phyloP scores from a whole-genome alignment of 2,329 filamentous ascomycete species.

The Neurospora sp. region DNA sequence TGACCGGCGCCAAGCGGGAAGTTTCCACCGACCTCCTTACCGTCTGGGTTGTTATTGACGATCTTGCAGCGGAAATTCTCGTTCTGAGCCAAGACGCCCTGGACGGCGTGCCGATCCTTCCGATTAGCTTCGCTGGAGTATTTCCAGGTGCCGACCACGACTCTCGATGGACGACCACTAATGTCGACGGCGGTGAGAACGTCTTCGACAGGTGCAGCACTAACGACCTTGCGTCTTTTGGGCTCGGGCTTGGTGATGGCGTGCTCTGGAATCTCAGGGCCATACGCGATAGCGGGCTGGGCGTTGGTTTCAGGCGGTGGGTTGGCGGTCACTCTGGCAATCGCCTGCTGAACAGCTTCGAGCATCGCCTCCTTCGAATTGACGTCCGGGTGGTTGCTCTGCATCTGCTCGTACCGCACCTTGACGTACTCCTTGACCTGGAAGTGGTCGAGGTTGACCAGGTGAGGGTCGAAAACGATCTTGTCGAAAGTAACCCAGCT shows the following conservation, averaged over 20 bases:
- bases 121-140: constrained; percentile 37
- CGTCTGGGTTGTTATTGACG: constrained; percentile 49
- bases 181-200: constrained; percentile 24
- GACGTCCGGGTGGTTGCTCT: constrained; percentile 19
- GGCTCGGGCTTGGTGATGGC: constrained; percentile 26
- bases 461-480: constrained; percentile 47
- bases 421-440: constrained; percentile 55
- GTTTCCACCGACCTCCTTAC: constrained; percentile 46
- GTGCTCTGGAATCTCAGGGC: constrained; percentile 36
- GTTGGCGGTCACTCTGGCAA: constrained; percentile 31
- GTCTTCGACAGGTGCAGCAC: constrained; percentile 1
- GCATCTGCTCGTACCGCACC: constrained; percentile 31
- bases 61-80: constrained; percentile 58
- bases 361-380: constrained; percentile 28
- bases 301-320: constrained; percentile 33
- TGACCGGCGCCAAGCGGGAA: constrained; percentile 50
- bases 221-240: constrained; percentile 35
- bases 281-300: constrained; percentile 40
- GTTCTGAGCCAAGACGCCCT: constrained; percentile 50
- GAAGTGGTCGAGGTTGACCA: constrained; percentile 44
- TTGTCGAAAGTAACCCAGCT: constrained; percentile 56
- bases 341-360: constrained; percentile 39
- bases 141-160: constrained; percentile 50
- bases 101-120: constrained; percentile 49
- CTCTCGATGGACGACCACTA: constrained; percentile 44